phyloP scores from a whole-genome alignment of 768 basidiomycete species.

The Serpula lacrymans region DNA sequence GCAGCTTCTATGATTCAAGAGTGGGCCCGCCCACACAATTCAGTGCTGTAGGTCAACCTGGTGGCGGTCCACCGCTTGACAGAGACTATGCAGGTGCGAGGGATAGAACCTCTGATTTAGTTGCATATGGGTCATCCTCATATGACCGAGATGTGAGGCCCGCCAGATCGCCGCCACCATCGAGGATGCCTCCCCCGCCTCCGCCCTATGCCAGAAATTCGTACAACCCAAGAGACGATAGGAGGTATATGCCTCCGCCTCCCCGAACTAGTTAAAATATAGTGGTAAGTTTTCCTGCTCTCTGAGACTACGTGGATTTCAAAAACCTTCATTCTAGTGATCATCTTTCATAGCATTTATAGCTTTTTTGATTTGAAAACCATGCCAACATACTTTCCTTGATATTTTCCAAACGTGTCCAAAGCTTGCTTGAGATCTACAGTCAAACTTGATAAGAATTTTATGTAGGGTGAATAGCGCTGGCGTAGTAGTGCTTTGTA shows the following conservation, averaged over 20 bases:
- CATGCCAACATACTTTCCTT: too few species aligned
- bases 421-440: too few species aligned
- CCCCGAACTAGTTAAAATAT: constrained; percentile 15
- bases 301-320: too few species aligned
- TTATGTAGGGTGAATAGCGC: too few species aligned
- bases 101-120: constrained; percentile 21
- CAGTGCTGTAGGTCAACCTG: constrained; percentile 11
- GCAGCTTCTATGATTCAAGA: constrained; percentile 31
- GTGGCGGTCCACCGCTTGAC: constrained; percentile 25
- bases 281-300: too few species aligned
- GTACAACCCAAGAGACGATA: constrained; percentile 30
- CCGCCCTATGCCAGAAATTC: constrained; percentile 14
- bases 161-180: constrained; percentile 27
- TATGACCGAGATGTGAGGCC: constrained; percentile 35
- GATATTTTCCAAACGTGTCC: too few species aligned
- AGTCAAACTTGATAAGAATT: too few species aligned
- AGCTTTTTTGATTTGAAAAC: too few species aligned
- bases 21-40: constrained; percentile 10
- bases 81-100: constrained; percentile 30
- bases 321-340: too few species aligned
- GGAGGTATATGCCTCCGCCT: constrained; percentile 33
- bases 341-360: too few species aligned
- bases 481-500: too few species aligned
- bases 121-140: constrained; percentile 24
- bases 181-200: constrained; percentile 14